Evolutionary conservation across 495 filamentous ascomycete genomes (phyloP).

Genomic region (Hypoxylon fragiforme): DNA sequence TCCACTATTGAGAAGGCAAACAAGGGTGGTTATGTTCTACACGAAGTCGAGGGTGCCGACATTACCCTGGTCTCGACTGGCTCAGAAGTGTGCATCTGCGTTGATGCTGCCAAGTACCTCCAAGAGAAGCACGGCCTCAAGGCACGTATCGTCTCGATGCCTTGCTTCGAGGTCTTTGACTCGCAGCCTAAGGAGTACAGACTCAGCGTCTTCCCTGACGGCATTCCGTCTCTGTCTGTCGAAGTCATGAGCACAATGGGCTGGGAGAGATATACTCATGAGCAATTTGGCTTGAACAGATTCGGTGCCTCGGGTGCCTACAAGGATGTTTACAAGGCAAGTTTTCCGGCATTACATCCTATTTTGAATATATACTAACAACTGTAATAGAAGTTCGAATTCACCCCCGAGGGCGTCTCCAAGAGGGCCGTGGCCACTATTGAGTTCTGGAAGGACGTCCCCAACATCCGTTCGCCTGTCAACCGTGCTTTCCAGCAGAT

Average conservation of each 20-base stretch:
- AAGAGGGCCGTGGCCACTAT: conserved; percentile 91
- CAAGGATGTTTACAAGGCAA: conserved; percentile 94
- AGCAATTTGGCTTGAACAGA: conserved; percentile 98
- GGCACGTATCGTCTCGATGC: conserved; percentile 92
- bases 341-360: conserved; percentile 32
- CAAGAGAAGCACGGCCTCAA: conserved; percentile 85
- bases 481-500: conserved; percentile 91
- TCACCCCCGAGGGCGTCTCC: conserved; percentile 92
- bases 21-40: conserved; percentile 92
- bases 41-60: conserved; percentile 80
- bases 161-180: conserved; percentile 98
- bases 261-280: conserved; percentile 97
- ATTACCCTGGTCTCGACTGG: conserved; percentile 94
- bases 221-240: conserved; percentile 89
- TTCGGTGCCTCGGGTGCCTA: conserved; percentile 97
- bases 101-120: conserved; percentile 89
- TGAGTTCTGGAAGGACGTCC: conserved; percentile 94
- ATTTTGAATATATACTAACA: conserved; percentile 35
- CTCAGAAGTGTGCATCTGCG: conserved; percentile 91
- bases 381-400: conserved; percentile 86
- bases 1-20: conserved; percentile 82
- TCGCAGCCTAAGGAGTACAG: conserved; percentile 90
- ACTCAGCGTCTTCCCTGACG: conserved; percentile 87
- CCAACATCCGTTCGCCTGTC: conserved; percentile 86
- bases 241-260: conserved; percentile 92